Conservation (phyloP, 2,329 filamentous ascomycete species). For the Cladosporium sp. region DNA sequence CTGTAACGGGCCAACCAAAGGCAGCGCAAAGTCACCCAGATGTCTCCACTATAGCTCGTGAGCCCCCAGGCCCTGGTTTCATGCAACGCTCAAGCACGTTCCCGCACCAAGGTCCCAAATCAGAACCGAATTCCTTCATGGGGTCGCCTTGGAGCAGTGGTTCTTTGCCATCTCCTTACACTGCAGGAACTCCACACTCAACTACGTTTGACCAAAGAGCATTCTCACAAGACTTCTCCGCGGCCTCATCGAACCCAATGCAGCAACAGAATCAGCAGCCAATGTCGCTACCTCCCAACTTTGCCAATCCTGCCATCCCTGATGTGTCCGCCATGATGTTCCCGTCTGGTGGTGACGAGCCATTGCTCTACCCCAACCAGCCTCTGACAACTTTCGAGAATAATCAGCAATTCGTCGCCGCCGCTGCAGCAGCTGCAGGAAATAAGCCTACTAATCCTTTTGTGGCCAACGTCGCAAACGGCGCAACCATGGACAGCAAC, state of each 20-base stretch:
- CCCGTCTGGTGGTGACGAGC: conserved; percentile 63
- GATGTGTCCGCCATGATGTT: conserved; percentile 79
- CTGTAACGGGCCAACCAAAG: neutral
- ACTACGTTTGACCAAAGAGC: conserved; percentile 18
- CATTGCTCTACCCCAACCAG: conserved; percentile 75
- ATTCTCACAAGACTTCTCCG: conserved; percentile 11
- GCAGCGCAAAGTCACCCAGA: conserved; percentile 25
- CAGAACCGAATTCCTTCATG: conserved; percentile 8
- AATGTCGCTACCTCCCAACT: conserved; percentile 23
- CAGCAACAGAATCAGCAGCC: neutral
- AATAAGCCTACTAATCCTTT: conserved; percentile 8
- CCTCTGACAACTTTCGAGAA: conserved; percentile 59
- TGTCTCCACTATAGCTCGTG: conserved; percentile 17
- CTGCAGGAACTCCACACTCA: conserved; percentile 23
- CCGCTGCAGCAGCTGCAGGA: conserved; percentile 13
- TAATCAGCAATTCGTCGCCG: conserved; percentile 33
- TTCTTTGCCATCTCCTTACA: conserved; percentile 18
- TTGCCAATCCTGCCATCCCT: conserved; percentile 49
- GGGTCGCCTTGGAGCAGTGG: conserved; percentile 11
- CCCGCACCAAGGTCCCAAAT: conserved; percentile 18
- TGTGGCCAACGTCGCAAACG: neutral
- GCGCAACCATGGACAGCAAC: conserved; percentile 13
- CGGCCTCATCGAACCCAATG: conserved; percentile 12
- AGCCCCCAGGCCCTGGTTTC: conserved; percentile 8
- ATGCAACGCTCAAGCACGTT: conserved; percentile 26